Evolutionary conservation across 2,329 filamentous ascomycete species (phyloP).

Genomic region (Claviceps spartinae): DNA sequence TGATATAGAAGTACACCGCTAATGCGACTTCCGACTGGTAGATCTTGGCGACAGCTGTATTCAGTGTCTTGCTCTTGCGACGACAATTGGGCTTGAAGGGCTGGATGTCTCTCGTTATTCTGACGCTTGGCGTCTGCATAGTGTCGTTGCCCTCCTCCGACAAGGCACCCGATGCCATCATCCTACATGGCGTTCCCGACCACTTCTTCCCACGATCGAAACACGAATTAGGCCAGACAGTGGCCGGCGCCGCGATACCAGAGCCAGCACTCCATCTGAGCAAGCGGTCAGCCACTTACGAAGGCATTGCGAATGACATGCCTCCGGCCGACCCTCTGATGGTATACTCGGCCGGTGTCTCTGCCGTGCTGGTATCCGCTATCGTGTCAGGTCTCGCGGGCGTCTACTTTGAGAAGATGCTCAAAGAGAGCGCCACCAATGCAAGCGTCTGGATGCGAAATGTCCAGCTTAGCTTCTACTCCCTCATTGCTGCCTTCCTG

Average conservation of each 20-base stretch:
- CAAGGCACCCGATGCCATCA: conserved; percentile 40
- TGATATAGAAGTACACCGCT: too few species aligned
- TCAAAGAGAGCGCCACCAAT: conserved; percentile 67
- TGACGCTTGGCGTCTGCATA: conserved; percentile 71
- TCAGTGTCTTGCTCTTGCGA: conserved; percentile 67
- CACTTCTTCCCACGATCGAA: conserved; percentile 67
- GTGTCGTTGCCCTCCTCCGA: conserved; percentile 62
- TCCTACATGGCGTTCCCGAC: conserved; percentile 49
- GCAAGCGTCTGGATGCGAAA: conserved; percentile 89
- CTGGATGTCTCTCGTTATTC: conserved; percentile 67
- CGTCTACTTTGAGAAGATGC: conserved; percentile 79
- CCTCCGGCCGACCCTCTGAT: conserved; percentile 38
- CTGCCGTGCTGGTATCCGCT: conserved; percentile 66
- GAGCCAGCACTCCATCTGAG: conserved; percentile 17
- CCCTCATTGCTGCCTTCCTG: conserved; percentile 76
- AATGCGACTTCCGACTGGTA: conserved; percentile 12
- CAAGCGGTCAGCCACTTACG: conserved; percentile 74
- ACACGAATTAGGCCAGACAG: conserved; percentile 54
- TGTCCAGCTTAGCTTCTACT: conserved; percentile 89
- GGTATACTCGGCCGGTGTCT: conserved; percentile 67
- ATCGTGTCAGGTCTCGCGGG: conserved; percentile 72
- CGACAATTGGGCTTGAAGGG: conserved; percentile 56
- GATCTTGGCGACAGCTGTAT: conserved; percentile 80
- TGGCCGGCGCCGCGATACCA: conserved; percentile 10
- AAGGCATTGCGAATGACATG: conserved; percentile 61